A percentile compares a stretch with the other conserved stretches of the same genome.
These are phyloP conservation scores for Penicillium manginii DNA, from an alignment of 495 filamentous ascomycete species.

Conservation along the genomic window DNA sequence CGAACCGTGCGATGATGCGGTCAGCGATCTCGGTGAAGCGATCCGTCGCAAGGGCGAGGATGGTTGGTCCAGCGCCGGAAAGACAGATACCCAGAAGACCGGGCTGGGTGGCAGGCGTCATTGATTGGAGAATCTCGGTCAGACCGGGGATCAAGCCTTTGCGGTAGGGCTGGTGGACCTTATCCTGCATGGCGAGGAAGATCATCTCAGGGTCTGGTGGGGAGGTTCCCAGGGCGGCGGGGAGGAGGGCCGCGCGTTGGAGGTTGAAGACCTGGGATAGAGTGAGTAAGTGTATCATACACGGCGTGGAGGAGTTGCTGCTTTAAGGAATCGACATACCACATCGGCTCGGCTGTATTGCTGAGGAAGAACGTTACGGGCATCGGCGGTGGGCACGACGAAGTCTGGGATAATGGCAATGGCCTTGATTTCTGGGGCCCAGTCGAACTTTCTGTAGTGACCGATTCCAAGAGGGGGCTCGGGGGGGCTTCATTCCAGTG, in stretches of 20 bases:
- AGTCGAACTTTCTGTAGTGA: slow-evolving; percentile 88
- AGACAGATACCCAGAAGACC: slow-evolving; percentile 91
- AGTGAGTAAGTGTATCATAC: no score
- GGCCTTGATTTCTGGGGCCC: slow-evolving; percentile 91
- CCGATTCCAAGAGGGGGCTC: slow-evolving; percentile 89
- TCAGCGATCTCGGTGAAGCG: slow-evolving; percentile 85
- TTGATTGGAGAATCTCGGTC: slow-evolving; percentile 82
- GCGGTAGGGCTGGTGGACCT: slow-evolving; percentile 93
- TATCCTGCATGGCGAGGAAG: slow-evolving; percentile 96
- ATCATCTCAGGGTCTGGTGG: slow-evolving; percentile 93
- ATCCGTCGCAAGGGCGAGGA: slow-evolving; percentile 85
- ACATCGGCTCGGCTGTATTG: slow-evolving; percentile 78
- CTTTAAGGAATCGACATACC: slow-evolving; percentile 53
- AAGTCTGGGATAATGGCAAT: slow-evolving; percentile 95
- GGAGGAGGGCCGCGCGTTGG: slow-evolving; percentile 86
- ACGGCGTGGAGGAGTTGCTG: no score
- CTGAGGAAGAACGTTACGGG: slow-evolving; percentile 78
- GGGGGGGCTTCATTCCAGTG: slow-evolving; percentile 77
- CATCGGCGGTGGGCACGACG: slow-evolving; percentile 86
- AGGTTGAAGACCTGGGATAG: slow-evolving; percentile 79
- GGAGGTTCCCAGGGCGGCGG: slow-evolving; percentile 79
- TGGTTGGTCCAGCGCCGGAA: slow-evolving; percentile 91
- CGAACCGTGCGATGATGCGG: slow-evolving; percentile 70
- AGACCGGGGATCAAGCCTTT: slow-evolving; percentile 86
- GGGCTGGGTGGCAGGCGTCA: slow-evolving; percentile 81